Evolutionary conservation across 371 early-diverging fungal species (phyloP), one percentile per base, ranked within the genome.

Genomic region (Blyttiomyces sp.): DNA sequence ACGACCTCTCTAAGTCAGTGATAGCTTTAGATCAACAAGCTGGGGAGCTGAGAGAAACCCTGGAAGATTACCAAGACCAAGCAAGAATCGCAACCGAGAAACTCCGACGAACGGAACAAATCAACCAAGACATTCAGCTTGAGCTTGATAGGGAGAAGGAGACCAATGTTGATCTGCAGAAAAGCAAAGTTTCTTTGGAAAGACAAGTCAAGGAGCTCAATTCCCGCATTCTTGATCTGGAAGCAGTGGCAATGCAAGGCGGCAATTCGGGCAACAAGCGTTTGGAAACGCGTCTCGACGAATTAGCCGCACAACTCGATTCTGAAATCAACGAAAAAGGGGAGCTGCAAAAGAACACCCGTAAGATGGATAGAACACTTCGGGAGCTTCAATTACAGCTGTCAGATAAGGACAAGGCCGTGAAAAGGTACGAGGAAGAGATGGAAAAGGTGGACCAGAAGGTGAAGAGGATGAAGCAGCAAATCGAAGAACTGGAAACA

Each of bases 311-410:
- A 1, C 83, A 82, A 57, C 72, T 91, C 16, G 88, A 89, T 24
- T 59, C 68, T 3, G 89, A 88, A 69, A 77, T 81, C 54, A 69
- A 77, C 51, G 85, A 84, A 57, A 73, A 86, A 61, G 69, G 68
- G 49, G 86, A 87, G 71, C 66, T 80, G 11, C 43, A 76, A 26
- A 74, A 84, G 54, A 73, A 76, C 27, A 63, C 76, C 7, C 79
- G 90, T 23, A 88, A 88, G 63, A 74, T 75, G n/a, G 92, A 91
- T 57, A 79, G 92, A 42, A 76, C 77, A 53, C 76, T 91, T 43
- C 82, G 90, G n/a, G 92, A 92, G 63, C 73, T 92, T 36, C 91
- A 90, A 72, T 84, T 86, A 72, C 89, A 90, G 66, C 57, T 92
- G 5, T 68, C 70, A 17, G 94, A 93, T 59, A 66, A 74, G 39